Percentiles rank a stretch among this genome's conserved stretches.
These are phyloP conservation scores for Kazachstania bromeliacearum DNA, from an alignment of 805 yeast genomes.

Conservation along the genomic window DNA sequence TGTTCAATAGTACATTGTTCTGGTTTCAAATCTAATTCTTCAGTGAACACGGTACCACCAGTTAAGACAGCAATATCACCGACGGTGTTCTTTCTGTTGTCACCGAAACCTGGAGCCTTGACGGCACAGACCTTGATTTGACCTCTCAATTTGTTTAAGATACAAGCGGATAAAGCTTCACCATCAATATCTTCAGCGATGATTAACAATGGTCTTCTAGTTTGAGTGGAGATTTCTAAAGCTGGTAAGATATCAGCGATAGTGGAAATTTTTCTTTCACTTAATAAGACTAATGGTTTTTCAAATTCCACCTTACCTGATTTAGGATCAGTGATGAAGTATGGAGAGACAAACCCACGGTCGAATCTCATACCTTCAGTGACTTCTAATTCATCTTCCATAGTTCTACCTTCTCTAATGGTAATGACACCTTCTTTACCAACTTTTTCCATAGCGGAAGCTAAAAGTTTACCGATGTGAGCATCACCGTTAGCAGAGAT, in stretches of 20 bases:
- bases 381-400: conserved; percentile 92
- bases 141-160: conserved; percentile 93
- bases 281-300: conserved; percentile 78
- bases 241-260: conserved; percentile 90
- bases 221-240: conserved; percentile 83
- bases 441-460: conserved; percentile 95
- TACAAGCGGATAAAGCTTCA: conserved; percentile 97
- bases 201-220: conserved; percentile 86
- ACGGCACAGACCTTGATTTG: conserved; percentile 97
- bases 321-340: conserved; percentile 91
- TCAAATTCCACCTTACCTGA: conserved; percentile 90
- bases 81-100: conserved; percentile 90
- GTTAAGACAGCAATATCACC: conserved; percentile 93
- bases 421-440: conserved; percentile 99
- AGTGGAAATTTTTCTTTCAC: conserved; percentile 87
- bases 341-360: conserved; percentile 94
- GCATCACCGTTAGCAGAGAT: conserved; percentile 94
- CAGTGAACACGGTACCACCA: conserved; percentile 81
- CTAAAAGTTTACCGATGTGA: conserved; percentile 84
- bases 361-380: conserved; percentile 98
- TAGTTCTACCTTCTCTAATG: conserved; percentile 92
- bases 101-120: conserved; percentile 98
- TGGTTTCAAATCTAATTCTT: conserved; percentile 91
- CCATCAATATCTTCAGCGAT: conserved; percentile 96
- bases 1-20: conserved; percentile 86